Evolutionary conservation across 768 basidiomycete genomes (phyloP).

Genomic region (Phaffia australis): DNA sequence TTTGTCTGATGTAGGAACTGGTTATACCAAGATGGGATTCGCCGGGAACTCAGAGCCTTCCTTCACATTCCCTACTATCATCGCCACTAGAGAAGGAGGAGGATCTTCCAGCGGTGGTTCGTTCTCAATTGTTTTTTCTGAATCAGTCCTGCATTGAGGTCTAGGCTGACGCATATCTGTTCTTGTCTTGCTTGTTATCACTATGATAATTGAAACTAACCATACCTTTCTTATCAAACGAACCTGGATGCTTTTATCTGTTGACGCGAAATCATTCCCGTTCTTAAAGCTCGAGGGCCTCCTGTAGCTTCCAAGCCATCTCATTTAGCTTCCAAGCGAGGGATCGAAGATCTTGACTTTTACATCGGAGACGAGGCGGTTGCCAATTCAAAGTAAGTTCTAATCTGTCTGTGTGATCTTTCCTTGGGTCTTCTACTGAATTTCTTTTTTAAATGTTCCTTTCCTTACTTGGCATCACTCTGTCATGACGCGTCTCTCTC

Average conservation of each 20-base stretch:
- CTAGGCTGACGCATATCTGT: background rate
- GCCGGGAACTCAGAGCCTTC: constrained; percentile 98
- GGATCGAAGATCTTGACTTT: constrained; percentile 98
- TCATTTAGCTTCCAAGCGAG: constrained; percentile 88
- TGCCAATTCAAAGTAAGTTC: constrained; percentile 64
- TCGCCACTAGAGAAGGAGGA: constrained; percentile 62
- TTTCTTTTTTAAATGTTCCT: background rate
- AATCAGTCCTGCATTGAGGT: too few relatives aligned
- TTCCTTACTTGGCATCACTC: constrained; percentile 4
- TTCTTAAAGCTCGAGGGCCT: constrained; percentile 32
- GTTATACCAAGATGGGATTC: constrained; percentile 95
- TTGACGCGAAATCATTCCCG: background rate
- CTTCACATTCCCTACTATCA: constrained; percentile 97
- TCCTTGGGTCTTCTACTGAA: background rate
- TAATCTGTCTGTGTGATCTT: background rate
- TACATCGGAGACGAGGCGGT: constrained; percentile 98
- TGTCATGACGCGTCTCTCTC: background rate
- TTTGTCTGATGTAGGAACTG: constrained; percentile 45
- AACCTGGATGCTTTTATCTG: constrained; percentile 36
- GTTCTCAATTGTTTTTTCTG: constrained; percentile 36
- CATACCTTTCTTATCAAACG: background rate
- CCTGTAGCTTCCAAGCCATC: constrained; percentile 74
- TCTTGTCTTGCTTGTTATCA: background rate
- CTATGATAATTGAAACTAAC: background rate
- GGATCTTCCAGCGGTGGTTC: constrained; percentile 19